A percentile compares a stretch with the other conserved stretches of the same genome.
Evolutionary conservation across 495 filamentous ascomycete genomes (phyloP).

Genomic region (Venustampulla echinocandica): DNA sequence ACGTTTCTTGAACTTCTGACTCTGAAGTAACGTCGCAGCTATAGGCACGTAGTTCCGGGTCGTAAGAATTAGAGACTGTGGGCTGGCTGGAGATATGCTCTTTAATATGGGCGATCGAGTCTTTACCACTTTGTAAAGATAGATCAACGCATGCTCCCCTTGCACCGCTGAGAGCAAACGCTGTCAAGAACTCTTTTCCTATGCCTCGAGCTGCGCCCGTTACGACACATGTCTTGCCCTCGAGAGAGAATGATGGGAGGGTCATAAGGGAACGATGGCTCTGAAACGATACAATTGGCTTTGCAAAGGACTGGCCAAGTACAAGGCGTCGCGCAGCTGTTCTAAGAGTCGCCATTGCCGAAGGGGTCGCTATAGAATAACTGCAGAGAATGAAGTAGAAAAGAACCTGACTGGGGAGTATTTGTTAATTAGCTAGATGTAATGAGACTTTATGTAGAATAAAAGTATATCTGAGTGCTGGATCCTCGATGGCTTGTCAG

Average conservation of each 20-base stretch:
- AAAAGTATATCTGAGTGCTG: no score
- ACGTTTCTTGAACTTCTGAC: constrained; percentile 20
- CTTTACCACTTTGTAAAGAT: constrained; percentile 12
- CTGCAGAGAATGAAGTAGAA: no score
- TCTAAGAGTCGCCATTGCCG: not conserved
- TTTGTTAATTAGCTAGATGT: no score
- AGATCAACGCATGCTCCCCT: constrained; percentile 23
- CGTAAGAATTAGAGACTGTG: not conserved
- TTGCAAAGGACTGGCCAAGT: not conserved
- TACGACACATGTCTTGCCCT: constrained; percentile 26
- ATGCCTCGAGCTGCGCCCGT: constrained; percentile 24
- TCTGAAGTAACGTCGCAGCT: constrained; percentile 23
- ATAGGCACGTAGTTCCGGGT: constrained; percentile 18
- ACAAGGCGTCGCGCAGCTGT: not conserved
- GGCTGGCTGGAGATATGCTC: constrained; percentile 7
- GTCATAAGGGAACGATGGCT: constrained; percentile 12
- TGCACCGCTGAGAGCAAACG: constrained; percentile 24
- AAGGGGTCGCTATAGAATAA: not conserved
- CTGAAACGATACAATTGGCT: not conserved
- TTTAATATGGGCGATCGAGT: constrained; percentile 16
- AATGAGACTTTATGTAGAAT: no score
- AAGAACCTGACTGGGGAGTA: no score
- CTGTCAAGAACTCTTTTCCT: constrained; percentile 25
- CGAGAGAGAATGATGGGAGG: constrained; percentile 22
- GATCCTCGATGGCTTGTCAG: no score